These are phyloP conservation scores for Berkeleyomyces basicola DNA, from an alignment of 2,329 filamentous ascomycete genomes.

Conservation along the genomic window DNA sequence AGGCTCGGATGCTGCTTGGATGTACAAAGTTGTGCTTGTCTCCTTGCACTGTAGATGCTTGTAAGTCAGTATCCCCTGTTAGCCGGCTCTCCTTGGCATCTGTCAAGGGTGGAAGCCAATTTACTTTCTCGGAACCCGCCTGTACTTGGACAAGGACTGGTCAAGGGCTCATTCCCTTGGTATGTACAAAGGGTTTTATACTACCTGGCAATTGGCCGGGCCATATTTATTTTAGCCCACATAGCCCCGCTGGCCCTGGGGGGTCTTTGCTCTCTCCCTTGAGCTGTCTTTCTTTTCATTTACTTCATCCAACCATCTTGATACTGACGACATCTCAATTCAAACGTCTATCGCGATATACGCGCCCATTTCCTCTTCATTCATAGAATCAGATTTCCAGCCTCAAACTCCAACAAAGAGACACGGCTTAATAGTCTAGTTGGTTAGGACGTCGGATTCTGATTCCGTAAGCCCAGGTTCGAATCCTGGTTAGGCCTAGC, in stretches of 20 bases:
- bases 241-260: no score
- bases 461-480: slow-evolving; percentile 13
- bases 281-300: background rate
- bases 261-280: background rate
- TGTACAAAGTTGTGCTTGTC: no score
- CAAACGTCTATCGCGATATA: no score
- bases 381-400: background rate
- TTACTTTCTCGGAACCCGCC: background rate
- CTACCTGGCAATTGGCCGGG: no score
- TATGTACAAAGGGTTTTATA: no score
- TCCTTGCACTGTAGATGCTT: background rate
- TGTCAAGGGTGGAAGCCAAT: background rate
- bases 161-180: background rate
- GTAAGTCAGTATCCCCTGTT: background rate
- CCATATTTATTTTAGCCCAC: no score
- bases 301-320: background rate
- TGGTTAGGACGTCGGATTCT: slow-evolving; percentile 13
- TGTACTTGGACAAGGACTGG: background rate
- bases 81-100: background rate
- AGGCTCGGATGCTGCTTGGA: no score
- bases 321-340: background rate
- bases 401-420: background rate
- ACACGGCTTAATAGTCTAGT: slow-evolving; percentile 10
- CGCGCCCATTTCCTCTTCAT: background rate
- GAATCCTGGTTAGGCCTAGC: slow-evolving; percentile 11